Conservation (phyloP, 768 basidiomycete species). For the Pulveroboletus sp. region DNA sequence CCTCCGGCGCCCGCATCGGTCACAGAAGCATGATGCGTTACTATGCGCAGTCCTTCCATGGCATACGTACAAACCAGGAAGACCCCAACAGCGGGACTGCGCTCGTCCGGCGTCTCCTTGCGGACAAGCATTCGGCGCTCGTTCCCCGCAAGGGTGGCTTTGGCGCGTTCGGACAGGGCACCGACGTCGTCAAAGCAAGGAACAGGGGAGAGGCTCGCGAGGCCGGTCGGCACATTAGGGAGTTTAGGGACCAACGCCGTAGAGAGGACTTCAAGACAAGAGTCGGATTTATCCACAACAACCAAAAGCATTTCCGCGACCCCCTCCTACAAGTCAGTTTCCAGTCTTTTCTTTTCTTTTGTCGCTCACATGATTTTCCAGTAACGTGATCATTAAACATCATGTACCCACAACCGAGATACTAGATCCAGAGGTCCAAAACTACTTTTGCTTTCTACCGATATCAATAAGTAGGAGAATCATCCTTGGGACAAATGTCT, state of each 20-base stretch:
- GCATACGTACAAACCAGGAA: conserved; percentile 41
- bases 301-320: conserved; percentile 85
- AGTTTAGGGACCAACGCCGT: conserved; percentile 76
- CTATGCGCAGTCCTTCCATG: conserved; percentile 77
- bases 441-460: conserved; percentile 16
- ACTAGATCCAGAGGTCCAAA: conserved; percentile 4
- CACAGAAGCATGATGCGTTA: conserved; percentile 85
- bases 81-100: conserved; percentile 72
- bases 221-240: conserved; percentile 80
- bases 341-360: background rate
- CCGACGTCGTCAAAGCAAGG: conserved; percentile 80
- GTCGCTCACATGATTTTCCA: conserved; percentile 8
- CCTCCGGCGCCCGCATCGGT: conserved; percentile 88
- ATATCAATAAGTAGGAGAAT: conserved; percentile 10
- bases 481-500: conserved; percentile 9
- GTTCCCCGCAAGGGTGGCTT: conserved; percentile 83
- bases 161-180: conserved; percentile 80
- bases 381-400: conserved; percentile 15
- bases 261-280: conserved; percentile 83
- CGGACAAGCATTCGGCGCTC: conserved; percentile 80
- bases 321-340: conserved; percentile 52
- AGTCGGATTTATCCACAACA: conserved; percentile 75
- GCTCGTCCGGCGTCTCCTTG: conserved; percentile 70
- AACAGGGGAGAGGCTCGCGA: conserved; percentile 95
- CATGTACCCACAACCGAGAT: background rate